Percentiles rank a stretch among this genome's conserved stretches.
Conservation (phyloP, 1,139 yeast species). For the Arxiozyma telluris region DNA sequence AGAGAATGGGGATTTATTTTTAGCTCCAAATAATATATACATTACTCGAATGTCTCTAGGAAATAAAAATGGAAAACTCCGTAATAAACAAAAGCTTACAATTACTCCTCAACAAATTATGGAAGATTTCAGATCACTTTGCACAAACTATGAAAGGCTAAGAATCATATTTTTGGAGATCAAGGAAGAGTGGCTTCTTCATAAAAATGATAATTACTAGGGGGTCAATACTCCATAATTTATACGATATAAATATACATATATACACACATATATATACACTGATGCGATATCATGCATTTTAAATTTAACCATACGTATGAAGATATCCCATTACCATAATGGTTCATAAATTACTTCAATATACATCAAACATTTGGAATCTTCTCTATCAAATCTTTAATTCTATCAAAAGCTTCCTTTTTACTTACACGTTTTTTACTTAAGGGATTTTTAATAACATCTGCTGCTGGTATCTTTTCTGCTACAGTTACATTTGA, state of each 20-base stretch:
- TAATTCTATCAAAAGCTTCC: constrained; percentile 28
- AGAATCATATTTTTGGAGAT: constrained; percentile 52
- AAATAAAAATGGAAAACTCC: constrained; percentile 23
- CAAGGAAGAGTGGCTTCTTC: constrained; percentile 37
- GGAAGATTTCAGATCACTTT: constrained; percentile 55
- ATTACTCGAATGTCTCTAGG: constrained; percentile 50
- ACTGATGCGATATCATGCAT: not conserved
- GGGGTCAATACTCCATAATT: no score
- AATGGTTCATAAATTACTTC: not conserved
- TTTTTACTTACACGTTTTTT: constrained; percentile 29
- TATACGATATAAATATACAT: not conserved
- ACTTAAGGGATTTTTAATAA: constrained; percentile 4
- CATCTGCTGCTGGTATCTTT: not conserved
- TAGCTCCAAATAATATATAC: constrained; percentile 75
- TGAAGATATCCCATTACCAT: no score
- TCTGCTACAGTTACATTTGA: not conserved
- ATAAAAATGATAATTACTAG: not conserved
- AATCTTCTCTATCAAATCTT: constrained; percentile 20
- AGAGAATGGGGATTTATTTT: constrained; percentile 67
- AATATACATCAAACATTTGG: not conserved
- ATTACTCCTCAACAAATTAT: constrained; percentile 66
- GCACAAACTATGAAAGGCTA: constrained; percentile 44
- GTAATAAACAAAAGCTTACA: constrained; percentile 24
- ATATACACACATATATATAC: not conserved
- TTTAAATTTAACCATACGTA: constrained; percentile 5